Evolutionary conservation across 257 asterid species (phyloP), one percentile per base, ranked within the genome.

Genomic region (Solanum neorickii): DNA sequence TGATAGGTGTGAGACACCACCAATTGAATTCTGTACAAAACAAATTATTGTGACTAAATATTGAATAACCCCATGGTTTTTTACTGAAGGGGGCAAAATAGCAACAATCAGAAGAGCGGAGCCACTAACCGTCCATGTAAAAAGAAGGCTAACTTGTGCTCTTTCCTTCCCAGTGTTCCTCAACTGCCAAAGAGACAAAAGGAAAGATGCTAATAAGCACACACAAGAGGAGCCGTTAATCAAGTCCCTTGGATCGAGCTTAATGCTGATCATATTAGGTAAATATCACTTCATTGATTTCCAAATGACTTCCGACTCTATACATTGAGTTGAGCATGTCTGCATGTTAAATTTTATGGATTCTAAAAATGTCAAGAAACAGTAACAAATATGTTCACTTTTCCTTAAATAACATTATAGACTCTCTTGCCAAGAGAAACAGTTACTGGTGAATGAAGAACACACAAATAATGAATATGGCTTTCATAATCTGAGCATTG

Each of bases 101-200:
- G 74, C 49, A 44, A 44, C 84, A 88, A 78, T 70, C 56, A 73
- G 83, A 44, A 73, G 78, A 18, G 78, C 16, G 18, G 86, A 83
- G 52, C 42, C 84, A 86, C 99, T 93, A 92, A 97, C 99, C 94
- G 97, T 98, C 99, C 99, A 96, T 25, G 99, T 93, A 90, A 96
- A 93, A 90, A 93, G 93, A 92, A 97, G 98, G 95, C 97, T 96
- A 93, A 97, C 99, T 88, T 97, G 96, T 47, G 99, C 99, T 92
- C 99, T 92, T 88, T 97, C 99, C 92, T 94, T 97, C 83, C 99
- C 99, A 6, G 99, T 97, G 89, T 97, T 97, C 83, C 92, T 98
- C 97, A 97, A 93, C 99, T 97, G 89, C 89, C 93, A 85, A 46
- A 87, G 85, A 89, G 42, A 89, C 21, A 87, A 86, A 37, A 72